Percentiles rank a stretch among this genome's conserved stretches.
Evolutionary conservation across 2,329 filamentous ascomycete species (phyloP).

Genomic region (Cucurbitaria berberidis): DNA sequence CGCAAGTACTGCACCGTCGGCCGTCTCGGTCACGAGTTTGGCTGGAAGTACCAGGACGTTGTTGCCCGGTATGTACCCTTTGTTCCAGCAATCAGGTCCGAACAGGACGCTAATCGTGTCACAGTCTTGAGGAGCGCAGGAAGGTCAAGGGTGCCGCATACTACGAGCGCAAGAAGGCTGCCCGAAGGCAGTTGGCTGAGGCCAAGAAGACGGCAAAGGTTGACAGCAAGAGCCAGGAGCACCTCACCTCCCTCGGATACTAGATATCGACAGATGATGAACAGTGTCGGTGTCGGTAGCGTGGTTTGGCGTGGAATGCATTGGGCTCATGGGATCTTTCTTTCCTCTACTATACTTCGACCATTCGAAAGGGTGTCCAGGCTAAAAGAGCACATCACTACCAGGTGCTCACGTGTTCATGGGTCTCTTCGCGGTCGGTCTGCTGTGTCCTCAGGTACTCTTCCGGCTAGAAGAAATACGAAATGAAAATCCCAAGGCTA

Average conservation of each 20-base stretch:
- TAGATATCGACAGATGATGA: conserved; percentile 60
- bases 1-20: conserved; percentile 99
- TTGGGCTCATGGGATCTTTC: conserved; percentile 48
- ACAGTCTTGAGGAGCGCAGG: conserved; percentile 96
- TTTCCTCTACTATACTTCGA: conserved; percentile 47
- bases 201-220: conserved; percentile 91
- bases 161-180: conserved; percentile 99
- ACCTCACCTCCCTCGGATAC: conserved; percentile 91
- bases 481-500: conserved; percentile 48
- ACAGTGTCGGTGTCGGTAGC: conserved; percentile 37
- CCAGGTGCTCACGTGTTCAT: conserved; percentile 48
- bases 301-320: conserved; percentile 47
- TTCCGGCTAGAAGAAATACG: conserved; percentile 48
- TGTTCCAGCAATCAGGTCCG: neutral
- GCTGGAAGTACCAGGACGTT: conserved; percentile 99
- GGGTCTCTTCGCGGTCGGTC: conserved; percentile 48
- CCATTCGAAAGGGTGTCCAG: conserved; percentile 46
- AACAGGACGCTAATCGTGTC: conserved; percentile 25
- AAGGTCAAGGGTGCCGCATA: conserved; percentile 99
- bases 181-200: conserved; percentile 85
- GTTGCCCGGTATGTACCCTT: conserved; percentile 81
- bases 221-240: conserved; percentile 83
- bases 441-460: conserved; percentile 46
- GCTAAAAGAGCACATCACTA: conserved; percentile 48
- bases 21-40: conserved; percentile 96